A percentile compares a stretch with the other conserved stretches of the same genome.
phyloP scores from a whole-genome alignment of 2,329 filamentous ascomycete species.

The Phaeoacremonium minimum region DNA sequence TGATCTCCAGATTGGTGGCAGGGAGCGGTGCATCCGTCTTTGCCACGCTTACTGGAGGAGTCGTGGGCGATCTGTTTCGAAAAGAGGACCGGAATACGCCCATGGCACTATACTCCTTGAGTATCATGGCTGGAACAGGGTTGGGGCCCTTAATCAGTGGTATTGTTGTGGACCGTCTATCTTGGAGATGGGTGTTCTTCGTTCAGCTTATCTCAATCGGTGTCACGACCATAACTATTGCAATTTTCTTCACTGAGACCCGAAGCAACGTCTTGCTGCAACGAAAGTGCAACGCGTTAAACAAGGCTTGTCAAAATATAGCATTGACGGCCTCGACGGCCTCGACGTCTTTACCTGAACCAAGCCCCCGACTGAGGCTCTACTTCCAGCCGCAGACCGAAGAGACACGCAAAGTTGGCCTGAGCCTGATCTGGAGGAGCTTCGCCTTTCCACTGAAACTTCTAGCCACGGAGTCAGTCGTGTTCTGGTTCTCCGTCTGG shows the following conservation, averaged over 20 bases:
- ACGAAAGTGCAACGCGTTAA: slow-evolving; percentile 53
- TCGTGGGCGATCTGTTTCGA: slow-evolving; percentile 64
- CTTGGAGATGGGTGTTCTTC: slow-evolving; percentile 57
- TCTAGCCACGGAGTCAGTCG: slow-evolving; percentile 54
- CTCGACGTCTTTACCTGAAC: slow-evolving; percentile 6
- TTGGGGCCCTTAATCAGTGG: slow-evolving; percentile 57
- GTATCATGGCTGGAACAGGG: slow-evolving; percentile 59
- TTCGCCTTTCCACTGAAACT: slow-evolving; percentile 32
- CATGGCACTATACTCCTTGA: slow-evolving; percentile 62
- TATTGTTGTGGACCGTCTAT: slow-evolving; percentile 43
- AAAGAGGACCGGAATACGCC: slow-evolving; percentile 61
- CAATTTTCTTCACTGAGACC: slow-evolving; percentile 56
- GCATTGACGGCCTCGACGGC: slow-evolving; percentile 42
- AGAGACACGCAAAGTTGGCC: slow-evolving; percentile 13
- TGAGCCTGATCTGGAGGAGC: slow-evolving; percentile 18
- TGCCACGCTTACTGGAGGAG: slow-evolving; percentile 51
- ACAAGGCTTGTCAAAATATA: too few relatives aligned
- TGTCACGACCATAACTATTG: slow-evolving; percentile 39
- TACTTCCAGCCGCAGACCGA: background rate
- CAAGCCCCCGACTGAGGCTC: background rate
- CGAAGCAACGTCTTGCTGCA: slow-evolving; percentile 62
- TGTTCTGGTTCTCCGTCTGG: slow-evolving; percentile 67
- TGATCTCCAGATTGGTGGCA: slow-evolving; percentile 57
- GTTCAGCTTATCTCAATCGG: slow-evolving; percentile 57
- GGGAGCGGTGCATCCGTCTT: slow-evolving; percentile 55